Conservation (phyloP, 2,329 filamentous ascomycete genomes). For the Coniella lustricola region DNA sequence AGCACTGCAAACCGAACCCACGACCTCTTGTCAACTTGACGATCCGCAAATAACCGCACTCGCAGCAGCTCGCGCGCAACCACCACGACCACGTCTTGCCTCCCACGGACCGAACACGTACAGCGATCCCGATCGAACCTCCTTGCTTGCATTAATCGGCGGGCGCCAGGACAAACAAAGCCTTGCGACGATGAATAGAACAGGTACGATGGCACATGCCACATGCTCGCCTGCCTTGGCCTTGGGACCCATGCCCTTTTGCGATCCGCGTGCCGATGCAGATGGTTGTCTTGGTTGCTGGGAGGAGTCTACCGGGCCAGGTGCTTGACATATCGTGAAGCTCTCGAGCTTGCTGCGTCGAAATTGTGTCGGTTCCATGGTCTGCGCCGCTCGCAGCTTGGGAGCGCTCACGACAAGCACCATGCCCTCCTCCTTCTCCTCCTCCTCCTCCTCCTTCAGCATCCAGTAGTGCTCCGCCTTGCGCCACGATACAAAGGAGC, state of each 20-base stretch:
- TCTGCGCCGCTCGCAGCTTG: not conserved
- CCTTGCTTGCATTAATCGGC: not conserved
- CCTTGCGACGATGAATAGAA: conserved; percentile 16
- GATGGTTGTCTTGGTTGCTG: not conserved
- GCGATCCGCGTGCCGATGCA: not conserved
- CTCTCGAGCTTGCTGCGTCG: not conserved
- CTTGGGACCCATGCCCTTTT: conserved; percentile 3
- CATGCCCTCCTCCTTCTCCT: not conserved
- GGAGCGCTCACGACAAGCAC: not conserved
- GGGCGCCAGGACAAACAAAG: conserved; percentile 3
- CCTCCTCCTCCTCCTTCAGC: not conserved
- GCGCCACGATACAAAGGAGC: not conserved
- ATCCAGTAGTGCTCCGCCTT: not conserved
- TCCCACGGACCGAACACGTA: not conserved
- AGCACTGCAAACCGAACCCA: conserved; percentile 6
- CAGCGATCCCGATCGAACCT: not conserved
- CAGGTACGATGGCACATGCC: conserved; percentile 15
- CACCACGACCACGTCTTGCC: not conserved
- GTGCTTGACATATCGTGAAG: not conserved
- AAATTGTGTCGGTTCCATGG: not conserved
- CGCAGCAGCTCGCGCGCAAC: not conserved
- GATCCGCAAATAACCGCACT: not conserved
- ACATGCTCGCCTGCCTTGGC: conserved; percentile 9
- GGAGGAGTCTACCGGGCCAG: not conserved
- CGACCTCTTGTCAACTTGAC: conserved; percentile 6